Percentiles rank a stretch among this genome's conserved stretches.
These are phyloP conservation scores for Triticum urartu DNA, from an alignment of 176 grass and related monocot species.

Conservation along the genomic window DNA sequence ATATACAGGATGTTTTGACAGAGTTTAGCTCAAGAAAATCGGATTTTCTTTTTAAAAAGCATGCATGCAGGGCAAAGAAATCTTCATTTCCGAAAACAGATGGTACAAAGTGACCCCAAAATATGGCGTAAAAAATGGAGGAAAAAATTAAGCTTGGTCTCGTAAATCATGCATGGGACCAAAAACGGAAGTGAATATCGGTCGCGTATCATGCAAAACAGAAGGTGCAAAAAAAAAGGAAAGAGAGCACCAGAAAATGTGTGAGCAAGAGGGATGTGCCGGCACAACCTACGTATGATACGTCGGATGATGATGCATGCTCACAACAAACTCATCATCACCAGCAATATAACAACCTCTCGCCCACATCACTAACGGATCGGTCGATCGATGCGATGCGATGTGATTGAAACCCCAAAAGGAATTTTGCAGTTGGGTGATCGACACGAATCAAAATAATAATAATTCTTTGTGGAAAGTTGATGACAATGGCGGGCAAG, in stretches of 20 bases:
- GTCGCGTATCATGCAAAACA: neutral
- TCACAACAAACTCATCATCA: neutral
- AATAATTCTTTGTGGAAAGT: neutral
- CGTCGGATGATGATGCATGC: neutral
- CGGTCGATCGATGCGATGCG: neutral
- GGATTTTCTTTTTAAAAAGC: too few relatives aligned
- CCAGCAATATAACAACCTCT: neutral
- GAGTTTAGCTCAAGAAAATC: neutral
- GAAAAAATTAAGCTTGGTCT: neutral
- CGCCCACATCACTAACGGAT: neutral
- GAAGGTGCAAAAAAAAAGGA: neutral
- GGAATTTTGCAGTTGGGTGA: neutral
- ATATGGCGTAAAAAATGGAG: neutral
- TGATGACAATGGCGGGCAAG: neutral
- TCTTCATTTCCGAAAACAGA: neutral
- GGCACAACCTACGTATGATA: neutral
- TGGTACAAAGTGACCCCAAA: neutral
- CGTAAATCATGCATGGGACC: neutral
- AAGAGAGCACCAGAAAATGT: neutral
- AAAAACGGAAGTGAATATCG: neutral
- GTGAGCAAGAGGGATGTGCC: neutral
- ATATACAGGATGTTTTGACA: too few relatives aligned
- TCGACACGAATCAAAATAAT: neutral
- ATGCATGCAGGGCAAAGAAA: neutral
- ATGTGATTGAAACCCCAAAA: neutral